A percentile compares a stretch with the other conserved stretches of the same genome.
Conservation (phyloP, 2,329 filamentous ascomycete genomes). For the Cercospora zeae-maydis region DNA sequence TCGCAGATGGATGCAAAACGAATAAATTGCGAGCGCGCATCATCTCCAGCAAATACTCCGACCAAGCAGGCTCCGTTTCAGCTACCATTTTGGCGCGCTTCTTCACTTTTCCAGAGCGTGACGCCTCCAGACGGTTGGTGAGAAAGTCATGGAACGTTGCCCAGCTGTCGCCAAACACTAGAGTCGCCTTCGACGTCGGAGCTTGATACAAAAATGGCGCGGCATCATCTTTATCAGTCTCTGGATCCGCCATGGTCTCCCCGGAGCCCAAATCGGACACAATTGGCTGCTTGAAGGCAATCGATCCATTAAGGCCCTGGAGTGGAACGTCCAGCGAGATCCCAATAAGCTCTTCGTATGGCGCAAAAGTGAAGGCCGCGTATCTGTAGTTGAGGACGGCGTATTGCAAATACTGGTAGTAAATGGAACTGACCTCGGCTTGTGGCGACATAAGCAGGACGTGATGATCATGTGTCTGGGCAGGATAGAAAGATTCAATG, state of each 20-base stretch:
- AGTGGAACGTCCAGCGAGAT: constrained; percentile 75
- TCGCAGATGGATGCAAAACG: constrained; percentile 68
- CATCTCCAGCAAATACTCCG: constrained; percentile 73
- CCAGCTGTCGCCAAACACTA: constrained; percentile 87
- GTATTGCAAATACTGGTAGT: constrained; percentile 84
- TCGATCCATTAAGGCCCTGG: constrained; percentile 58
- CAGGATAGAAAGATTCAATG: constrained; percentile 84
- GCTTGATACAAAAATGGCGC: constrained; percentile 79
- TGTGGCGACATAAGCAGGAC: constrained; percentile 82
- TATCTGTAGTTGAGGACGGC: constrained; percentile 72
- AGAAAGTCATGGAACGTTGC: constrained; percentile 78
- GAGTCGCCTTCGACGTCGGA: constrained; percentile 74
- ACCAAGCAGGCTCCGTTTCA: constrained; percentile 68
- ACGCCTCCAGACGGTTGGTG: constrained; percentile 51
- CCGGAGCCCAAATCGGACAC: constrained; percentile 38
- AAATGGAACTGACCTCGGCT: constrained; percentile 72
- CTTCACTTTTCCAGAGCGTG: constrained; percentile 23
- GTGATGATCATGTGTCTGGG: constrained; percentile 61
- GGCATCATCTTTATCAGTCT: constrained; percentile 34
- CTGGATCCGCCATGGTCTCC: constrained; percentile 26
- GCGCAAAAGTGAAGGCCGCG: constrained; percentile 51
- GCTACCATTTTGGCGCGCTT: constrained; percentile 56
- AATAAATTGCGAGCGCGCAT: constrained; percentile 73
- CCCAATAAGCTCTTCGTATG: constrained; percentile 62
- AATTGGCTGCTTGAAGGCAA: constrained; percentile 51